These are phyloP conservation scores for Neurospora sp. DNA, from an alignment of 495 filamentous ascomycete species.

Conservation along the genomic window DNA sequence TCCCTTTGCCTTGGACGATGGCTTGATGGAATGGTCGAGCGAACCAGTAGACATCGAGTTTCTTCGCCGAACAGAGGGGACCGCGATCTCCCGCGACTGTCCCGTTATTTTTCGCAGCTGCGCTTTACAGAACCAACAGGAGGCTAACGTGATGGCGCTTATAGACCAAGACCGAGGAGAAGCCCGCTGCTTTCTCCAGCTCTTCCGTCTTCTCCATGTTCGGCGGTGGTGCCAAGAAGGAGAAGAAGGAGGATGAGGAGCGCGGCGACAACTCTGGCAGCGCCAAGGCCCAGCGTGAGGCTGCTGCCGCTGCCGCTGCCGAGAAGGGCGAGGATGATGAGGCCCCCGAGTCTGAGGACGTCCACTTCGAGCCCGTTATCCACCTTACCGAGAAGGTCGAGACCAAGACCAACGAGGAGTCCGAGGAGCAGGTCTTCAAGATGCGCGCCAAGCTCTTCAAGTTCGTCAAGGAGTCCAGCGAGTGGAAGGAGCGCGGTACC, in stretches of 20 bases:
- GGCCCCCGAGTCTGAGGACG: constrained; percentile 73
- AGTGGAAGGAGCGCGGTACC: constrained; percentile 99
- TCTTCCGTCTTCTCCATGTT: constrained; percentile 89
- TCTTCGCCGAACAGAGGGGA: background rate
- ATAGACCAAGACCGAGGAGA: constrained; percentile 4
- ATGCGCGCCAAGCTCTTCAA: constrained; percentile 99
- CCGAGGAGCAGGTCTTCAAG: constrained; percentile 95
- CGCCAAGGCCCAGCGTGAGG: constrained; percentile 73
- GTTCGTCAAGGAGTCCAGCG: constrained; percentile 78
- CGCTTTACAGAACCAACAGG: background rate
- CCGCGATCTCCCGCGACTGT: background rate
- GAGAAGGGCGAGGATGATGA: constrained; percentile 50
- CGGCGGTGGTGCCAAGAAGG: constrained; percentile 81
- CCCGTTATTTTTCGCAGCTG: background rate
- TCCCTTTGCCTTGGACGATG: background rate
- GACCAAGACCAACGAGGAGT: constrained; percentile 96
- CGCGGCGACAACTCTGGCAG: constrained; percentile 74
- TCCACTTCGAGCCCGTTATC: constrained; percentile 95
- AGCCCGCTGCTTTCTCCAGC: constrained; percentile 27
- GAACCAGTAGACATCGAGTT: background rate
- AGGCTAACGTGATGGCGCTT: background rate
- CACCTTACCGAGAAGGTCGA: constrained; percentile 92
- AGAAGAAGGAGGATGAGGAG: constrained; percentile 62
- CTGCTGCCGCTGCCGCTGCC: constrained; percentile 40
- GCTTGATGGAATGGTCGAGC: background rate